These are phyloP conservation scores for Fusarium fujikuroi DNA, from an alignment of 2,329 filamentous ascomycete species.

Conservation along the genomic window DNA sequence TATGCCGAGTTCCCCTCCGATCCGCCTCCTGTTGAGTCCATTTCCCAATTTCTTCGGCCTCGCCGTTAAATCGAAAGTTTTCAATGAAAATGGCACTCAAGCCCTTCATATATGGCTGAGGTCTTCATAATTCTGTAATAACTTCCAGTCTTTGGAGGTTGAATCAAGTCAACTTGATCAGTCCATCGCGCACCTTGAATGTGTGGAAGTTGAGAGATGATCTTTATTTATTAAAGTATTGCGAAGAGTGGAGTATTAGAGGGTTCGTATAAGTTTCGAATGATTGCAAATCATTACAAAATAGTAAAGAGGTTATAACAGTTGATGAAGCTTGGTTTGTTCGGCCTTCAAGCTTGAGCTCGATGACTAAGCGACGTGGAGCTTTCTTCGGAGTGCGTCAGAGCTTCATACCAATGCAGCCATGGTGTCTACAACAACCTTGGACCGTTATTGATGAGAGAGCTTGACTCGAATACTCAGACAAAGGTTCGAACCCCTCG, in stretches of 20 bases:
- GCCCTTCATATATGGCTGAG: neutral
- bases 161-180: neutral
- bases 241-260: neutral
- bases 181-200: neutral
- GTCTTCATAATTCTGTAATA: neutral
- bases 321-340: neutral
- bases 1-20: slow-evolving; percentile 22
- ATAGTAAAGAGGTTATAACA: slow-evolving; percentile 1
- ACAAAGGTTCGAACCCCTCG: slow-evolving; percentile 9
- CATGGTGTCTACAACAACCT: slow-evolving; percentile 44
- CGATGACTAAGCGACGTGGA: slow-evolving; percentile 41
- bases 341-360: neutral
- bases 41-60: slow-evolving; percentile 7
- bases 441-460: slow-evolving; percentile 15
- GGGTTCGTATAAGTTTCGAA: neutral
- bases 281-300: slow-evolving; percentile 4
- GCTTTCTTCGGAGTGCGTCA: slow-evolving; percentile 33
- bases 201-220: neutral
- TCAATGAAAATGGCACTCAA: neutral
- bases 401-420: slow-evolving; percentile 38
- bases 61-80: neutral
- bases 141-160: neutral
- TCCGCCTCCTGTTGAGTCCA: slow-evolving; percentile 4
- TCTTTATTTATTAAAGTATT: neutral
- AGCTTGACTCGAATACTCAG: slow-evolving; percentile 19